Evolutionary conservation across 176 grass and related monocot genomes (phyloP), one percentile per base, ranked within the genome.

Genomic region (Eragrostis nindensis): DNA sequence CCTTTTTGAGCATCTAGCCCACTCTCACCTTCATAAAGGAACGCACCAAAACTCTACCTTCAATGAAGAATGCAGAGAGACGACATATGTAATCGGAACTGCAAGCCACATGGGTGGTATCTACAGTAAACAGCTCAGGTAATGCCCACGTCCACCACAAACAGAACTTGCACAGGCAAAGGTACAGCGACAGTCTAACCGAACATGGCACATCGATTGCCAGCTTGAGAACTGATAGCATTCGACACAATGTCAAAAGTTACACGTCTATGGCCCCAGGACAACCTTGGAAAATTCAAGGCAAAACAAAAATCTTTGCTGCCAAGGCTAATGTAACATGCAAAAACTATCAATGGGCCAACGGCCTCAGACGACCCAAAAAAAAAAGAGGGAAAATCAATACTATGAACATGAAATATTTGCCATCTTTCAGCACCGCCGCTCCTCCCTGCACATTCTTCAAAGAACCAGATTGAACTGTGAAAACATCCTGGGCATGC

Each of bases 331-430:
- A 66, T 39, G 57, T 49, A 62, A 40, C 19, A 70, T 40, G 67
- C 39, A 59, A 73, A 66, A 50, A 14, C 73, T 90, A 68, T 77
- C 44, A 73, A 86, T 16, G 60, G 41, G 50, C 42, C 60, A 78
- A 78, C 59, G 8, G 72, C 16, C 53, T 25, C 65, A 81, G 26
- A 75, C 9, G 66, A 73, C 72, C 13, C 21, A 59, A n/a, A 71
- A 75, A 60, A 42, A 42, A 44, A 44, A 8, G 11, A 48, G 24
- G 19, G 13, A 29, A 17, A 27, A 82, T 78, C n/a, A 79, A 83
- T 63, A 77, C 62, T 86, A 90, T 86, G 32, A 79, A 90, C 88
- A 86, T 50, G 50, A 78, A 82, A 86, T 82, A 82, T 83, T 52
- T 53, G 66, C 39, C 61, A 22, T 77, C 59, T 62, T 57, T 66